Percentiles rank a stretch among this genome's conserved stretches.
These are phyloP conservation scores for Agroathelia rolfsii DNA, from an alignment of 1,284 basidiomycete species.

Conservation along the genomic window DNA sequence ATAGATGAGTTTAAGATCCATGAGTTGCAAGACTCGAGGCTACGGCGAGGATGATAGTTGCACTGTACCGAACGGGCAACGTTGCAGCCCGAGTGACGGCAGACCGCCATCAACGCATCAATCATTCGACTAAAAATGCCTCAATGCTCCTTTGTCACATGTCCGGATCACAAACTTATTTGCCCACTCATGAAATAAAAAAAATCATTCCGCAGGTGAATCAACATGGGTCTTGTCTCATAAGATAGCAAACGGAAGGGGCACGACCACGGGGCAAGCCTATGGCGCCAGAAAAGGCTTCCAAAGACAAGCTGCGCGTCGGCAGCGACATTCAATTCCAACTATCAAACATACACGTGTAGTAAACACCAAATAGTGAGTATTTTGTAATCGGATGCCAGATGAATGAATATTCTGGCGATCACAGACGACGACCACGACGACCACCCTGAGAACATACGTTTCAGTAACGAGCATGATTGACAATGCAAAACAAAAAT, in stretches of 20 bases:
- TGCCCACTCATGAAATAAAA: no score
- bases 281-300: conserved; percentile 16
- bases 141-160: no score
- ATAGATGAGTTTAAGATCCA: conserved; percentile 48
- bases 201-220: no score
- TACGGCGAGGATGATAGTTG: no score
- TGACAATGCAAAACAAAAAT: conserved; percentile 13
- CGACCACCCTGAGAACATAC: conserved; percentile 79
- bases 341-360: conserved; percentile 2
- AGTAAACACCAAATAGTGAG: no score
- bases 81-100: no score
- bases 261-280: conserved; percentile 71
- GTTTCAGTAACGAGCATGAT: conserved; percentile 7
- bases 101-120: no score
- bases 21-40: no score
- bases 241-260: conserved; percentile 12
- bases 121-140: no score
- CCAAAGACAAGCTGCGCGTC: conserved; percentile 65
- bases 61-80: no score
- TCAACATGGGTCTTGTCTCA: no score
- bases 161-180: no score
- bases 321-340: conserved; percentile 51
- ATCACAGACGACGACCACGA: conserved; percentile 95
- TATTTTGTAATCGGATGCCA: conserved; percentile 16
- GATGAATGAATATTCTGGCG: conserved; percentile 6